Base-by-base conservation (phyloP, 192 early-diverging fungal genomes). In the Mortierella antarctica region DNA sequence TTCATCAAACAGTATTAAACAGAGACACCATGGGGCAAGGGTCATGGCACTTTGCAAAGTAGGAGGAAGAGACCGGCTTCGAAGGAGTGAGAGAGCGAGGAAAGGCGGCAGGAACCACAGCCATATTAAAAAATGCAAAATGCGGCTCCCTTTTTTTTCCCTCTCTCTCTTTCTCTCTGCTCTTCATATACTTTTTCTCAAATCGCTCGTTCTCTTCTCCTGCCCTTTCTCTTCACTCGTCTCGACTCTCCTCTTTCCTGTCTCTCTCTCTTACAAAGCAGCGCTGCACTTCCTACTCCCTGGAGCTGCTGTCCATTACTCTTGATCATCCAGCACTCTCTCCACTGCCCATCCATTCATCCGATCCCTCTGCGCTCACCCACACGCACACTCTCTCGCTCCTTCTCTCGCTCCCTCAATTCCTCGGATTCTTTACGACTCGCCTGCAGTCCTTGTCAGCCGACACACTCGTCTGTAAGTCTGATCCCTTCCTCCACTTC, bases 171-270 rank as follows among this genome's bases (percentile, higher is more conserved):
- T 17, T 13, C 9, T 20, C 31, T 55, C 15, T 5, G 0, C 44
- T 17, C 40, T 40, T 59, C 62, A 52, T 47, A 50, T 56, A 15
- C 46, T 51, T 21, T 52, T 45, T 49, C 5, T 42, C 62, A 31
- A 2, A 31, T 18, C 15, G 57, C 53, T 63, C 62, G 57, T 21
- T 47, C 52, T 64, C 52, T 66, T 62, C 60, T 62, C 20, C 20
- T n/a, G 21, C 60, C 52, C 7, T 14, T 17, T 45, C 40, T 70
- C 47, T 20, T 61, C 51, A 6, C 46, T 48, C 50, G 10, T 20
- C 49, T 47, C 46, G 5, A 61, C 48, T 49, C 13, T 51, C n/a
- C 14, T 17, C 6, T 40, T 14, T 54, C 60, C 39, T 6, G 8
- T 15, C 52, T 56, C 15, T 14, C 18, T 20, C 20, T 47, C 18